These are phyloP conservation scores for Tricholomella constricta DNA, from an alignment of 768 basidiomycete species.

Conservation along the genomic window DNA sequence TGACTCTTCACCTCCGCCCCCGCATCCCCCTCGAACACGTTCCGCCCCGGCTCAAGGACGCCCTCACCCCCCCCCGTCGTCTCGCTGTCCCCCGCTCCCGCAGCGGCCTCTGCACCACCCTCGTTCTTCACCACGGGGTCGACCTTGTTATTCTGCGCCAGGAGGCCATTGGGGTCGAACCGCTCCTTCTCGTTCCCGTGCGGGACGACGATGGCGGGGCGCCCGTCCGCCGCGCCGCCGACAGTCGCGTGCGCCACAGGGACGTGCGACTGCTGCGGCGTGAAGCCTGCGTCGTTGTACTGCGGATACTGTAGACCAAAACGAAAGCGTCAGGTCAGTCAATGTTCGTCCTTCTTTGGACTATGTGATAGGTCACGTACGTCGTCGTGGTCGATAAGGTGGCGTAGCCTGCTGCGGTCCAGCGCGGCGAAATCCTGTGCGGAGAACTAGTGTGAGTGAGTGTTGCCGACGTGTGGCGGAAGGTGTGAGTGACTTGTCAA, in stretches of 20 bases:
- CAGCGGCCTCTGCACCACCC: conserved; percentile 1
- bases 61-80: conserved; percentile 40
- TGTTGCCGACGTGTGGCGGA: too few relatives aligned
- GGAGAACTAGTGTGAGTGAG: too few relatives aligned
- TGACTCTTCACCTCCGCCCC: conserved; percentile 51
- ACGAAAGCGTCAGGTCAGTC: background rate
- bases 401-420: too few relatives aligned
- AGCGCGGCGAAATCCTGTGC: too few relatives aligned
- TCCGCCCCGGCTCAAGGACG: conserved; percentile 70
- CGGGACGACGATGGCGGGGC: conserved; percentile 55
- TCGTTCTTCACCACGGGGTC: conserved; percentile 12
- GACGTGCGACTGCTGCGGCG: conserved; percentile 36
- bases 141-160: background rate
- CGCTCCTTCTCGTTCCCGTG: conserved; percentile 31
- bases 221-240: conserved; percentile 55
- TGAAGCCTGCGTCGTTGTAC: conserved; percentile 44
- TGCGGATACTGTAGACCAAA: conserved; percentile 50
- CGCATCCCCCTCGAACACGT: conserved; percentile 64
- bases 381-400: too few relatives aligned
- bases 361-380: too few relatives aligned
- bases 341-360: too few relatives aligned
- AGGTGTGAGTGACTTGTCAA: too few relatives aligned
- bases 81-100: conserved; percentile 15
- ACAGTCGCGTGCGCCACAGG: conserved; percentile 48
- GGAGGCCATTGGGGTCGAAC: background rate